Conservation (phyloP, 73 alveolate genomes). For the Uronychia binucleata region DNA sequence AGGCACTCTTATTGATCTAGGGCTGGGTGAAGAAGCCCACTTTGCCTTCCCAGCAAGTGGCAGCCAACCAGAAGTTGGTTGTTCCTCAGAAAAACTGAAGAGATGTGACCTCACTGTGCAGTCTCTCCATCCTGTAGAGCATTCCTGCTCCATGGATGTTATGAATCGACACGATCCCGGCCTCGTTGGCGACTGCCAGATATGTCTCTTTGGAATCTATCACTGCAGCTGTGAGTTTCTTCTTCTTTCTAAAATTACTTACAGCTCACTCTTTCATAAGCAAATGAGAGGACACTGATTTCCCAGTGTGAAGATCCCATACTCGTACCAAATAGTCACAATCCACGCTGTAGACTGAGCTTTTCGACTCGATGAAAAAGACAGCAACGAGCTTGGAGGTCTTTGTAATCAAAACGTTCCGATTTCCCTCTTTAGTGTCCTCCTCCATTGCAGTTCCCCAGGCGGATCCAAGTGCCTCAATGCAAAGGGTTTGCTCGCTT, state of each 20-base stretch:
- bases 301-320: slow-evolving; percentile 42
- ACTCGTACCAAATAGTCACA: slow-evolving; percentile 48
- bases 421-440: not conserved
- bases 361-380: slow-evolving; percentile 27
- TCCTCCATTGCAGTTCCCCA: slow-evolving; percentile 11
- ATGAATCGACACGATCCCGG: slow-evolving; percentile 40
- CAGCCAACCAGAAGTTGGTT: slow-evolving; percentile 53
- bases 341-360: slow-evolving; percentile 19
- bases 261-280: not conserved
- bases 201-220: slow-evolving; percentile 35
- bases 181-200: slow-evolving; percentile 58
- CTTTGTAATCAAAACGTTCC: slow-evolving; percentile 39
- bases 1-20: slow-evolving; percentile 18
- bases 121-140: slow-evolving; percentile 21
- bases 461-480: slow-evolving; percentile 6
- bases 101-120: slow-evolving; percentile 41
- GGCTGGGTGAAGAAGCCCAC: slow-evolving; percentile 41
- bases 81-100: slow-evolving; percentile 33
- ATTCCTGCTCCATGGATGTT: slow-evolving; percentile 50
- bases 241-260: not conserved
- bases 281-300: not conserved
- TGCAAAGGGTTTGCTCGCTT: not conserved
- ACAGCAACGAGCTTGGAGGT: slow-evolving; percentile 49
- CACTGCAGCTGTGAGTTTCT: slow-evolving; percentile 47
- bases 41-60: slow-evolving; percentile 58